Percentiles rank a stretch among this genome's conserved stretches.
phyloP scores from a whole-genome alignment of 2,329 filamentous ascomycete genomes.

The Byssochlamys sp. region DNA sequence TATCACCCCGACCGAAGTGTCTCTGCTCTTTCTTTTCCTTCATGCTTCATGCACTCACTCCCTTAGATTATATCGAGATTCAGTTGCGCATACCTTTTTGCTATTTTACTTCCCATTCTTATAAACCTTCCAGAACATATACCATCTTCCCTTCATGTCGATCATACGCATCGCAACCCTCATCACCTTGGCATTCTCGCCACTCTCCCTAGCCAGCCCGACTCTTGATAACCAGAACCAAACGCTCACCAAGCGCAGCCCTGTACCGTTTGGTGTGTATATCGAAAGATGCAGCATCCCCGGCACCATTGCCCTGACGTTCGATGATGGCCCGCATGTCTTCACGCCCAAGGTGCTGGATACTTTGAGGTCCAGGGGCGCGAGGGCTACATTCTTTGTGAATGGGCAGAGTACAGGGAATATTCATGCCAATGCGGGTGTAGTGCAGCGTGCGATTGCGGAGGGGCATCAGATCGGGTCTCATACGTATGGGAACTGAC shows the following conservation, averaged over 20 bases:
- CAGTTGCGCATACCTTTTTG: background rate
- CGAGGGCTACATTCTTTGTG: slow-evolving; percentile 57
- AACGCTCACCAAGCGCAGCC: slow-evolving; percentile 1
- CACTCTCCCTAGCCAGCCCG: background rate
- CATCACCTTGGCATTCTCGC: background rate
- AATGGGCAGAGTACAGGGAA: slow-evolving; percentile 32
- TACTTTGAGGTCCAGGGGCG: slow-evolving; percentile 46
- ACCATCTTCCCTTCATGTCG: background rate
- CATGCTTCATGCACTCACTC: background rate
- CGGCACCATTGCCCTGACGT: slow-evolving; percentile 54
- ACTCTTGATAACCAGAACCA: background rate
- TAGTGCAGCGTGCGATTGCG: slow-evolving; percentile 19
- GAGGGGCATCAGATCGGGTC: slow-evolving; percentile 41
- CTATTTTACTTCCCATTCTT: background rate
- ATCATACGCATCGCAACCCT: background rate
- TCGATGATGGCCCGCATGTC: slow-evolving; percentile 54
- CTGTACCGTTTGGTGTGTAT: slow-evolving; percentile 34
- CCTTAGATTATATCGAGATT: background rate
- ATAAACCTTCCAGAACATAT: background rate
- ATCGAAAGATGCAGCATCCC: slow-evolving; percentile 30
- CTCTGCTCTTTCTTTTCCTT: background rate
- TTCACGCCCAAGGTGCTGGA: slow-evolving; percentile 52
- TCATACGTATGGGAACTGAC: slow-evolving; percentile 28
- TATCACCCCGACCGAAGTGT: background rate
- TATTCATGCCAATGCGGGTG: slow-evolving; percentile 19